Conservation (phyloP, 306 rosid genomes). For the Fragaria nilgerrensis region DNA sequence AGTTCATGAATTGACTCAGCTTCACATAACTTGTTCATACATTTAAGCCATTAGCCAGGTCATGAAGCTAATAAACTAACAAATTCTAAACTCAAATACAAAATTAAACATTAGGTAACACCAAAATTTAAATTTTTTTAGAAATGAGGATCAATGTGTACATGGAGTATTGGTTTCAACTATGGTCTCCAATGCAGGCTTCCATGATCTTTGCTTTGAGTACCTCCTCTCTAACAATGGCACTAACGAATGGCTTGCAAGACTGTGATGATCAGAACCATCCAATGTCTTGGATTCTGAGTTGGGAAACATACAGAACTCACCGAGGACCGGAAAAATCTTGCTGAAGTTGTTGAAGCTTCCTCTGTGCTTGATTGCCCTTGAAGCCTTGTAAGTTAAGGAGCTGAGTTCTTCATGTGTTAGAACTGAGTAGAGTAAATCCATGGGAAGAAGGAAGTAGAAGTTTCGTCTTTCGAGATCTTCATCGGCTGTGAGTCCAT, state of each 20-base stretch:
- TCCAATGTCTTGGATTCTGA: conserved; percentile 43
- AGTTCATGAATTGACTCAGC: background rate
- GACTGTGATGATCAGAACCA: background rate
- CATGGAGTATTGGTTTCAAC: conserved; percentile 48
- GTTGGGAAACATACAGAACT: conserved; percentile 58
- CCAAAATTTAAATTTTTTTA: background rate
- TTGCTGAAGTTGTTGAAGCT: conserved; percentile 51
- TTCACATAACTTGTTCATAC: background rate
- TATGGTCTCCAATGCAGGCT: conserved; percentile 82
- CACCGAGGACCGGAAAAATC: conserved; percentile 69
- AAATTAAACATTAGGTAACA: background rate
- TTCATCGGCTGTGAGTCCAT: conserved; percentile 67
- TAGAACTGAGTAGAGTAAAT: conserved; percentile 73
- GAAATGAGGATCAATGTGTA: background rate
- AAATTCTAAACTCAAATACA: background rate
- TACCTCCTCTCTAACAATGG: conserved; percentile 32
- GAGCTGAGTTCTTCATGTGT: conserved; percentile 74
- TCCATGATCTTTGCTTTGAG: conserved; percentile 85
- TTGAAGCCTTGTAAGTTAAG: conserved; percentile 56
- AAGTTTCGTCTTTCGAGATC: conserved; percentile 50
- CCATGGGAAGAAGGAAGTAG: conserved; percentile 87
- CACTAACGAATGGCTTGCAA: conserved; percentile 20
- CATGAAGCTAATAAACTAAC: background rate
- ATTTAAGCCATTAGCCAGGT: background rate
- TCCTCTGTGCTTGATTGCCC: conserved; percentile 45